phyloP scores from a whole-genome alignment of 176 grass and related monocot genomes.

The Triticum dicoccoides region DNA sequence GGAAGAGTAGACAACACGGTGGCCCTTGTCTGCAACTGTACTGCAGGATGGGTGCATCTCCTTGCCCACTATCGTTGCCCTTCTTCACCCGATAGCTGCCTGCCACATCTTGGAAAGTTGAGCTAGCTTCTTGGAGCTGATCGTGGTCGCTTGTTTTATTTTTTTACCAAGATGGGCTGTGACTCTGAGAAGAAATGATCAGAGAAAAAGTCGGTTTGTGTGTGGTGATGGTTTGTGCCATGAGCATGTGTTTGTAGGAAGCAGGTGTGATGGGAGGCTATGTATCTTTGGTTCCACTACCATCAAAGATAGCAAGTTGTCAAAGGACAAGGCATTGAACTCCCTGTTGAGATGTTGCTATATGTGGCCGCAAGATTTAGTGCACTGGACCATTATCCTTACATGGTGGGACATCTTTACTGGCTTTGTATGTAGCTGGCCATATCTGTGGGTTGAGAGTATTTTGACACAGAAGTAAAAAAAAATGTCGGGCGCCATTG shows the following conservation, averaged over 20 bases:
- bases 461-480: neutral
- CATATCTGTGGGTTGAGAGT: neutral
- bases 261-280: neutral
- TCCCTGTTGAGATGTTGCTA: neutral
- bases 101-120: conserved; percentile 68
- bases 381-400: conserved; percentile 14
- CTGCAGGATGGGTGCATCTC: conserved; percentile 28
- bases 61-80: conserved; percentile 16
- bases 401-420: conserved; percentile 33
- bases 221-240: conserved; percentile 23
- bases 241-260: conserved; percentile 32
- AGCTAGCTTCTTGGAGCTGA: conserved; percentile 56
- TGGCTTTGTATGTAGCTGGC: conserved; percentile 17
- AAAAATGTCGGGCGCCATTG: neutral
- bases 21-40: conserved; percentile 45
- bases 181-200: neutral
- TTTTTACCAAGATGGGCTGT: conserved; percentile 1
- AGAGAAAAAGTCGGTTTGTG: neutral
- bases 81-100: conserved; percentile 46
- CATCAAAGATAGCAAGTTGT: conserved; percentile 11
- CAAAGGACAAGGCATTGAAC: conserved; percentile 37
- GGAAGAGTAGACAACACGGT: conserved; percentile 30
- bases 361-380: neutral
- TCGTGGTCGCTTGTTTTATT: conserved; percentile 29
- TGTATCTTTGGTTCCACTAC: no score